Evolutionary conservation across 2,329 filamentous ascomycete genomes (phyloP), one percentile per base, ranked within the genome.

Genomic region (Verticillium longisporum): DNA sequence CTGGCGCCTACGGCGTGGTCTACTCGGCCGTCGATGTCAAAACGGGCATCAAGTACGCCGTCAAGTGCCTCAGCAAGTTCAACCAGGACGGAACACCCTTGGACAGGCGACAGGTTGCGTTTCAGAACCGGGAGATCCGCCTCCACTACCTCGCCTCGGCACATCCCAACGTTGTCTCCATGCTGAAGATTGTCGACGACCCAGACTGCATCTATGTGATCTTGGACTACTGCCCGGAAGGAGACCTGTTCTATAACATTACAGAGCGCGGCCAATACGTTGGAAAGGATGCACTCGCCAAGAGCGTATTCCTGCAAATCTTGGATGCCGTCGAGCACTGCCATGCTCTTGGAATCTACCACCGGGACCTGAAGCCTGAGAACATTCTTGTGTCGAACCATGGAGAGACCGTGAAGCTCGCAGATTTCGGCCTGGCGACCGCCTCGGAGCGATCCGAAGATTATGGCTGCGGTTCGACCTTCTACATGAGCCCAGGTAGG

Each of bases 401-500:
- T 66, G 94, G 94, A 66, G 86, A 89, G 77, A 95, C 92, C 38
- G 91, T 97, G 72, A 97, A 98, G 80, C 85, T 99, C 66, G 95
- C 94, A 67, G 95, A 99, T 77, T 99, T 99, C 82, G 95, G 95
- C 73, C 85, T 99, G 60, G 95, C 95, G 62, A 98, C 92, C 31
- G 88, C 87, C 62, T 91, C 94, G 66, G 83, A 87, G 66, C 82
- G 88, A 67, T 97, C 94, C 66, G 90, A 92, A 68, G 95, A 99
- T 75, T 97, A 97, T 76, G 95, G 95, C 71, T 99, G 95, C 74
- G 95, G 95, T 65, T 98, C 95, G 36, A 98, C 94, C 14, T 98
- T 98, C 72, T 99, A 99, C 80, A 99, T 98, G 95, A 97, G 92
- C 72, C 95, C 95, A 85, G 94, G 93, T 97, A 89, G 75, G 85